Base-by-base conservation (phyloP, 2,329 filamentous ascomycete genomes). In the Diaporthe amygdali region DNA sequence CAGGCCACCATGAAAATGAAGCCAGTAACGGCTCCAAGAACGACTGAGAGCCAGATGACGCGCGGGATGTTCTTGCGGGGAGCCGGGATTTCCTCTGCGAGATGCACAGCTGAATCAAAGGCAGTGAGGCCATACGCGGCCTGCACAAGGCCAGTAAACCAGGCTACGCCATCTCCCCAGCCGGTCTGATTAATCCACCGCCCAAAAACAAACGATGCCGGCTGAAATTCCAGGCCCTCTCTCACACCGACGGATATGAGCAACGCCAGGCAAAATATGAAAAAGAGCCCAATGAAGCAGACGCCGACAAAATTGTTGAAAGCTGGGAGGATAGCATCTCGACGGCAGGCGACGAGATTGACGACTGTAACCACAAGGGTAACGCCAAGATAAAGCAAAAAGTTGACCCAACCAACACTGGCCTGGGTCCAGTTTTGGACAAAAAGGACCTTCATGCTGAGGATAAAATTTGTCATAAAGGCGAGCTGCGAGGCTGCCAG, bases 31-130 rank as follows among this genome's bases (percentile, higher is more conserved):
- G 51, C 47, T 8, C 52, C 64, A 6, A 67, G 52, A 30, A 69
- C 64, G 34, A 73, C 63, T n/a, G 68, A 52, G 61, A 74, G 73
- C 64, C 68, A 61, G 27, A 54, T 63, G 59, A 54, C 49, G 32
- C 30, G 39, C n/a, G 39, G 41, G 52, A 56, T 30, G 9, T 51
- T 72, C 20, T 22, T 69, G 25, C 22, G 32, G 10, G 69, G 30
- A 12, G 17, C 41, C 12, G 55, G 67, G 15, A 68, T 68, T 25
- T 68, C 64, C 22, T 68, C 64, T 17, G 64, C 64, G 20, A 68
- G 64, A 30, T 68, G 64, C 6, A 49, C 51, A 10, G 51, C 64
- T 14, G 64, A 49, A 10, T 68, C 64, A 22, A 52, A 41, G 22
- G 64, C 49, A 25, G 46, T 52, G 5, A 68, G 37, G 4, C 46